Base-by-base conservation (phyloP, 2,329 filamentous ascomycete genomes). In the Cladosporium sp. region DNA sequence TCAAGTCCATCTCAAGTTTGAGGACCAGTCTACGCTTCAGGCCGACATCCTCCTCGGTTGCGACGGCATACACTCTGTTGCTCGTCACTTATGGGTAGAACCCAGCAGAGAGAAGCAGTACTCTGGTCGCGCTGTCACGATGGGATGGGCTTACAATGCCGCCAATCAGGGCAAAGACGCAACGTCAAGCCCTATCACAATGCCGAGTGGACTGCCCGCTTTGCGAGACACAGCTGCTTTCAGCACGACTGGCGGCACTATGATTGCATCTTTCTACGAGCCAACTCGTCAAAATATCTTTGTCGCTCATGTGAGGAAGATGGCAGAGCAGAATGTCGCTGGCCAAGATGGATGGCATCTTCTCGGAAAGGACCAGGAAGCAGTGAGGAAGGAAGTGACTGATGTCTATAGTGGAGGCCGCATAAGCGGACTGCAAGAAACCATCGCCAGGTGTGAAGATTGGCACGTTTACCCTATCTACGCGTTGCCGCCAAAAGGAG, bases 61-160 rank as follows among this genome's bases (percentile, higher is more conserved):
- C 0, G 83, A 86, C 58, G 83, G 83, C 0, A 85, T 86, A 48
- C 80, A 86, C 64, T 85, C 82, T 0, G 73, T 71, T 0, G 79
- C 85, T 0, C 75, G 82, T 3, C 73, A 69, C 1, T 76, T 82
- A 36, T 67, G 85, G 39, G 78, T 81, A 0, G 73, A 60, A 8
- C 56, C 45, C 3, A 19, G 20, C 6, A 40, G 56, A 4, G 32
- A 42, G 13, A 73, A 74, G 4, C 64, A 71, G 34, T 77, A 77
- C 57, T 72, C 75, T 4, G 75, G 75, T 8, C 70, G 77, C 32
- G 73, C 74, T 2, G 73, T 73, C 39, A 74, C 19, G 71, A 75
- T 57, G 71, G 71, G 47, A 3, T 50, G 47, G 47, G 47, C 47
- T 15, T 10, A 50, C 32, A 71, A 68, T 5, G 62, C 74, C 2